Base-by-base conservation (phyloP, 2,329 filamentous ascomycete species). In the Mariannaea elegans region DNA sequence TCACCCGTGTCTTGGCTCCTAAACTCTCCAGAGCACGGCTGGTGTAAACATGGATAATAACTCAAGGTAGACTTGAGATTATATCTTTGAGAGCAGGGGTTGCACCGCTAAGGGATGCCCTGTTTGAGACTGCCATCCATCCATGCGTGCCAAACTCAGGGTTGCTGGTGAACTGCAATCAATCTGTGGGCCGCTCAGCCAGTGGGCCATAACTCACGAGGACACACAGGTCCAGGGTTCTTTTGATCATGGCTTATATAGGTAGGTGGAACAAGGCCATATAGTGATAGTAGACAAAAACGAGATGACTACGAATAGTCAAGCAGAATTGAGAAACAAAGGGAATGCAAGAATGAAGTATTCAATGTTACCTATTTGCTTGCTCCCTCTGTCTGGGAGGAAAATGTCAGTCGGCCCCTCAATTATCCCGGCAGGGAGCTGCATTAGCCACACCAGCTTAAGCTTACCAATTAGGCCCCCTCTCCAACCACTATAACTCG, bases 231-330 rank as follows among this genome's bases (percentile, higher is more conserved):
- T n/a, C 27, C 32, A n/a, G 32, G 32, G 32, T 36, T n/a, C 32
- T n/a, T 10, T 3, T 23, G 38, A 70, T 69, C 65, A 58, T 41
- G 18, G 59, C 46, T 38, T 60, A 23, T 54, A 21, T 13, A 58
- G 62, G 61, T 56, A 55, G n/a, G n/a, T n/a, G n/a, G n/a, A n/a
- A n/a, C n/a, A n/a, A n/a, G n/a, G n/a, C n/a, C n/a, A n/a, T n/a
- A n/a, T n/a, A n/a, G n/a, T n/a, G n/a, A n/a, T n/a, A 31, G 7
- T 31, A 31, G 27, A 31, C 27, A 31, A 31, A 31, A 31, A 31
- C 7, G 27, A 7, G 27, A n/a, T n/a, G n/a, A n/a, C n/a, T n/a
- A n/a, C n/a, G n/a, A n/a, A 36, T n/a, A 10, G 36, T 18, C n/a
- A n/a, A 46, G 29, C 29, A 41, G 31, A n/a, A n/a, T n/a, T n/a